Evolutionary conservation across 2,329 filamentous ascomycete species (phyloP), one percentile per base, ranked within the genome.

Genomic region (Apiospora sp.): DNA sequence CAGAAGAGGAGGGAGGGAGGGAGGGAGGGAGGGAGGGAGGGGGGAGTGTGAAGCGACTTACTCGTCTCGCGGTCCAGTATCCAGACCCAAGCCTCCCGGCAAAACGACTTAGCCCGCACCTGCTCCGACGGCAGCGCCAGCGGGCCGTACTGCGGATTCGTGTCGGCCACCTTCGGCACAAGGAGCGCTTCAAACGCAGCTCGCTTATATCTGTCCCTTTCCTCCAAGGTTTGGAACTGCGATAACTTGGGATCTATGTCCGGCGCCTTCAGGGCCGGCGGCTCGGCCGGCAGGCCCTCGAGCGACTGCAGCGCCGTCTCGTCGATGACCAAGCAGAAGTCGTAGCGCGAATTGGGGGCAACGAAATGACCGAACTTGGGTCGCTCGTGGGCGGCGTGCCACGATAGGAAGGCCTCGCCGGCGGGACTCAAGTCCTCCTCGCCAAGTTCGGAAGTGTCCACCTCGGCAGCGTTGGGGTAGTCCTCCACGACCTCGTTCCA

Each of bases 401-500:
- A 37, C 6, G 54, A 8, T 3, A 30, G 5, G 54, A 61, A 61
- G 3, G 30, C 30, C 30, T 61, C 54, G 54, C 54, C 54, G 0
- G 22, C 54, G 4, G 54, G 54, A 19, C 30, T 22, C 6, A 37
- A 37, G 27, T 61, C 30, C 54, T 61, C 54, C 30, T 22, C 6
- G 16, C 54, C 54, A 22, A 61, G 30, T 30, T 49, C 30, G 16
- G 27, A 2, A 8, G 30, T 22, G 7, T 37, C 54, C 2, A 61
- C 30, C 30, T 37, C 7, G 54, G 13, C 54, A 14, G 54, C 54
- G 16, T 61, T 19, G 19, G 54, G 54, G 16, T 61, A 37, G 14
- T 61, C 30, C 7, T 61, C 54, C 19, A 61, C 27, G 30, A 61
- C 54, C 16, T 61, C 54, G 54, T 61, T 61, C 54, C 54, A 61